phyloP scores from a whole-genome alignment of 2,329 filamentous ascomycete genomes.

The Sphaerostilbella broomeana region DNA sequence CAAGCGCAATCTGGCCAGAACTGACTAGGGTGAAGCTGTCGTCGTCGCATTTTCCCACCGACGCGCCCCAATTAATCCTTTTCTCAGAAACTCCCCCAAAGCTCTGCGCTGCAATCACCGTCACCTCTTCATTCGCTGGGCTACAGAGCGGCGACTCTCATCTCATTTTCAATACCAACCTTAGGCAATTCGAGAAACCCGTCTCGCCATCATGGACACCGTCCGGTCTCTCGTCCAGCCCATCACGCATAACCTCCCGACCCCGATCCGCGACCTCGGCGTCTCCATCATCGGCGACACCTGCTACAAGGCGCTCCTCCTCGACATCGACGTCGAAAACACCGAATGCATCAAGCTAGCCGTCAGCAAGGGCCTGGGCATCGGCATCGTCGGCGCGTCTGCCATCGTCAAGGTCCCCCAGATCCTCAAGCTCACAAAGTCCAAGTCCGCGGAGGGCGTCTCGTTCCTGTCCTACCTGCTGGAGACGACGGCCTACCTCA shows the following conservation, averaged over 20 bases:
- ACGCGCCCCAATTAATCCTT: background rate
- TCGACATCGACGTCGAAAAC: conserved; percentile 74
- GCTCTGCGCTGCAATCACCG: too few relatives aligned
- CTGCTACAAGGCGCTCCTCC: conserved; percentile 82
- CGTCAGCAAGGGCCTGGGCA: conserved; percentile 84
- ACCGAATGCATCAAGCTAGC: conserved; percentile 79
- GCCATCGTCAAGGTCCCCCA: conserved; percentile 95
- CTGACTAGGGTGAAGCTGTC: conserved; percentile 2
- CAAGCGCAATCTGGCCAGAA: conserved; percentile 15
- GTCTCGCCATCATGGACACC: conserved; percentile 46
- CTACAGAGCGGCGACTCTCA: too few relatives aligned
- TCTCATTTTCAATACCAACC: background rate
- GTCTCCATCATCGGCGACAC: conserved; percentile 70
- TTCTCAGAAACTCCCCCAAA: background rate
- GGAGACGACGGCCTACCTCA: conserved; percentile 81
- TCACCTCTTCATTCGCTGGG: too few relatives aligned
- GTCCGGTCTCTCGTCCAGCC: conserved; percentile 57
- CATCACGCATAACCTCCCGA: conserved; percentile 66
- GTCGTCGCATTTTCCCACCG: conserved; percentile 5
- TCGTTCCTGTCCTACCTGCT: conserved; percentile 88
- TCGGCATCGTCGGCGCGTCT: conserved; percentile 86
- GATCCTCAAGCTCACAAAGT: conserved; percentile 82
- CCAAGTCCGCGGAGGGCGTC: conserved; percentile 74
- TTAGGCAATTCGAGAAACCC: background rate
- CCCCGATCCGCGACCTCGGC: conserved; percentile 66